Percentiles rank a stretch among this genome's conserved stretches.
Conservation (phyloP, 108 stramenopile species). For the Cyclotella baltica region DNA sequence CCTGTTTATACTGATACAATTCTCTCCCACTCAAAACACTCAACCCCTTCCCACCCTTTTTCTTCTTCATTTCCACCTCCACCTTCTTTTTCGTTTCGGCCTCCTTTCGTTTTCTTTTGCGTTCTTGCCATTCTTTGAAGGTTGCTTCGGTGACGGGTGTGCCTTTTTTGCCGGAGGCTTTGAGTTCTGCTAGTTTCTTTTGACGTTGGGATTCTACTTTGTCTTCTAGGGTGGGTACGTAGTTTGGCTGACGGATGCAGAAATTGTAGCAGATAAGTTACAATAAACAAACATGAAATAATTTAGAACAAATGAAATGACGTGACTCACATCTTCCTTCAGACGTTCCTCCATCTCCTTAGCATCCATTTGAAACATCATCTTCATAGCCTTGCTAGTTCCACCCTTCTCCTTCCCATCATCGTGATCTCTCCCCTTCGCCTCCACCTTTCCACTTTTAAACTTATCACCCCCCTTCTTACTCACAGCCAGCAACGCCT, state of each 20-base stretch:
- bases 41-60: slow-evolving; percentile 92
- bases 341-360: slow-evolving; percentile 88
- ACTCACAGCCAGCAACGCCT: slow-evolving; percentile 76
- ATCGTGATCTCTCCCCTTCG: slow-evolving; percentile 81
- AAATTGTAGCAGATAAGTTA: neutral
- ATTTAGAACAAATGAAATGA: neutral
- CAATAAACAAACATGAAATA: slow-evolving; percentile 4
- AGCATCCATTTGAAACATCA: slow-evolving; percentile 92
- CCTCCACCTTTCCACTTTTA: slow-evolving; percentile 76
- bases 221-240: slow-evolving; percentile 91
- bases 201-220: slow-evolving; percentile 88
- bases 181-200: slow-evolving; percentile 81
- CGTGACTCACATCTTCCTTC: slow-evolving; percentile 83
- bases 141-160: slow-evolving; percentile 86
- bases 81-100: slow-evolving; percentile 81
- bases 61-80: slow-evolving; percentile 89
- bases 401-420: slow-evolving; percentile 68
- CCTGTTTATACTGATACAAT: slow-evolving; percentile 87
- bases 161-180: slow-evolving; percentile 70
- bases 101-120: slow-evolving; percentile 80
- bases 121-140: slow-evolving; percentile 86
- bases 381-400: slow-evolving; percentile 74
- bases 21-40: slow-evolving; percentile 83
- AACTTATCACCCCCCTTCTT: slow-evolving; percentile 68
- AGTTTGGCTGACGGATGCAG: slow-evolving; percentile 73